A percentile compares a stretch with the other conserved stretches of the same genome.
Conservation (phyloP, 1,284 basidiomycete species). For the Pholiota adiposa region DNA sequence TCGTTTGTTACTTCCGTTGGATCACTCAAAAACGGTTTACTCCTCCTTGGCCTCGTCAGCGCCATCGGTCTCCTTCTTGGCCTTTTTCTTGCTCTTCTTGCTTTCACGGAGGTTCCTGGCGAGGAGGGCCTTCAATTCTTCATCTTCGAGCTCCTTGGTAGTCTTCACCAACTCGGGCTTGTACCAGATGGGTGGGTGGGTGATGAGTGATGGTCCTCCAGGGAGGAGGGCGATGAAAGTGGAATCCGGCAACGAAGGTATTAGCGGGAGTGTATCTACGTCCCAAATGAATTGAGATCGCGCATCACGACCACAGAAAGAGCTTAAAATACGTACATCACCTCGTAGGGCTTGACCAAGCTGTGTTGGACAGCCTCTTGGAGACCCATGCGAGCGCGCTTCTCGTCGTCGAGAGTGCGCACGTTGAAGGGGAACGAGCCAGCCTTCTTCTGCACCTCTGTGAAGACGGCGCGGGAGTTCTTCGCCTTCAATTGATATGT, state of each 20-base stretch:
- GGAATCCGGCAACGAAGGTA: constrained; percentile 90
- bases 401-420: constrained; percentile 93
- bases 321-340: constrained; percentile 60
- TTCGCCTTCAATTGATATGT: constrained; percentile 99
- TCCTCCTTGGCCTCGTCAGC: constrained; percentile 34
- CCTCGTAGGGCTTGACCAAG: constrained; percentile 89
- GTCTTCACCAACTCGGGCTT: constrained; percentile 89
- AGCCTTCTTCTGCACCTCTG: constrained; percentile 97
- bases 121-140: constrained; percentile 81
- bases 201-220: constrained; percentile 84
- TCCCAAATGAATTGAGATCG: constrained; percentile 1
- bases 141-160: constrained; percentile 88
- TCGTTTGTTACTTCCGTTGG: constrained; percentile 10
- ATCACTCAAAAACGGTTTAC: constrained; percentile 5
- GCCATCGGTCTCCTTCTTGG: constrained; percentile 45
- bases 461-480: constrained; percentile 93
- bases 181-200: constrained; percentile 90
- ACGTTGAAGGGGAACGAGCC: constrained; percentile 98
- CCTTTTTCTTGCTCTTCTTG: constrained; percentile 92
- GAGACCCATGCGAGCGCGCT: constrained; percentile 92
- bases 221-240: constrained; percentile 92
- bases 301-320: constrained; percentile 1
- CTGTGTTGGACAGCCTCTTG: constrained; percentile 95
- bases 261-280: constrained; percentile 77
- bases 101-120: constrained; percentile 82